Evolutionary conservation across 352 stramenopile genomes (phyloP), one percentile per base, ranked within the genome.

Genomic region (Phytopythium boreale): DNA sequence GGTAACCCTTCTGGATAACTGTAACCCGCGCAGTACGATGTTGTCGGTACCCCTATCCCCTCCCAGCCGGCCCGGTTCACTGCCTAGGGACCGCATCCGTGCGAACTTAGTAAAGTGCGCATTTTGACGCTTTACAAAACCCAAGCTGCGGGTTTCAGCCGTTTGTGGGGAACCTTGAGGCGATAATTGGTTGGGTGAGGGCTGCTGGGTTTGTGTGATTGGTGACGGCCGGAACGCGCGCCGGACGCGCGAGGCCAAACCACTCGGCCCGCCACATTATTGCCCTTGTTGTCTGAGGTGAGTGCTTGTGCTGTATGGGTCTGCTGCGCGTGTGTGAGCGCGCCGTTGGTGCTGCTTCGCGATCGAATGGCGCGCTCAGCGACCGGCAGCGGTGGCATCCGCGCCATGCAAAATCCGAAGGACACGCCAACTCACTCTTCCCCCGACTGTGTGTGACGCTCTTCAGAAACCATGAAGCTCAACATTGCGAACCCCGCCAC

Each of bases 401-500:
- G 31, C 31, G 31, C 31, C 31, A 8, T 36, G 8, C 8, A 36
- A 36, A 36, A 8, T 8, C 4, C 8, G 3, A 8, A 8, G 8
- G 31, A 36, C 8, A 36, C n/a, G 31, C 31, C 4, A 36, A 36
- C 31, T 36, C 31, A 36, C 31, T 36, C 31, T 3, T 36, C 31
- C 31, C 31, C 31, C 31, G n/a, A n/a, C n/a, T 43, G 36, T 15
- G 36, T 17, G 2, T 19, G 46, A 26, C 20, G 10, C n/a, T 4
- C 46, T 0, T 6, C 47, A 70, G 53, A 61, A 36, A 92, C 70
- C 64, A 96, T 97, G 88, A 97, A 99, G 98, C 97, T 99, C 82
- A 99, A 99, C 91, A 99, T 99, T 88, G 96, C 98, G 61, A 99
- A 98, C 88, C 98, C 98, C 65, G 77, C 87, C 67, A 99, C 97